These are phyloP conservation scores for Microbotryomycetes sp. DNA, from an alignment of 1,284 basidiomycete species.

Conservation along the genomic window DNA sequence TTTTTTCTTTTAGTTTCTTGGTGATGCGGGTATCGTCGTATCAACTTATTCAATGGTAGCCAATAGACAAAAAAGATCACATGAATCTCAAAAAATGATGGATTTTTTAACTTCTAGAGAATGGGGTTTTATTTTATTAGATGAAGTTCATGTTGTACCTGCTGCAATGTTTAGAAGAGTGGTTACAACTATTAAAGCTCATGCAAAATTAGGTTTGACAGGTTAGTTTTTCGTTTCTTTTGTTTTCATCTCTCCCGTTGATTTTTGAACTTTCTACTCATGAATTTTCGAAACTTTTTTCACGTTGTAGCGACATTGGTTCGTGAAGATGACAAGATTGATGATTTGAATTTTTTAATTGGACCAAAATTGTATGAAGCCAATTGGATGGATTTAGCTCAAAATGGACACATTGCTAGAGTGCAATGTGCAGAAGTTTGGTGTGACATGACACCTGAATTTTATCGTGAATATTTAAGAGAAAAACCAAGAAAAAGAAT, in stretches of 20 bases:
- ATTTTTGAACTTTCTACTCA: background rate
- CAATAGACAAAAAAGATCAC: conserved; percentile 88
- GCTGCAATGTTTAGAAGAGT: conserved; percentile 95
- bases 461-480: conserved; percentile 94
- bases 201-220: conserved; percentile 90
- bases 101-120: conserved; percentile 89
- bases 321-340: conserved; percentile 98
- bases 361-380: conserved; percentile 99
- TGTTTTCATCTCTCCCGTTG: too few relatives aligned
- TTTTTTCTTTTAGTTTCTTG: conserved; percentile 61
- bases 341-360: conserved; percentile 97
- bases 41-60: conserved; percentile 99
- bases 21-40: conserved; percentile 89
- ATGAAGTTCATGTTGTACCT: conserved; percentile 96
- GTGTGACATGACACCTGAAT: conserved; percentile 99
- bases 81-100: conserved; percentile 98
- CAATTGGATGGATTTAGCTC: conserved; percentile 99
- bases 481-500: conserved; percentile 84
- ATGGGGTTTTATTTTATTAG: conserved; percentile 92
- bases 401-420: conserved; percentile 98
- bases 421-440: conserved; percentile 99
- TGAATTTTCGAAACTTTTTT: background rate
- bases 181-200: conserved; percentile 93
- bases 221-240: conserved; percentile 49
- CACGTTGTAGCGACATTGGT: conserved; percentile 74